Conservation (phyloP, 805 yeast genomes). For the Lipomyces mesembrius region DNA sequence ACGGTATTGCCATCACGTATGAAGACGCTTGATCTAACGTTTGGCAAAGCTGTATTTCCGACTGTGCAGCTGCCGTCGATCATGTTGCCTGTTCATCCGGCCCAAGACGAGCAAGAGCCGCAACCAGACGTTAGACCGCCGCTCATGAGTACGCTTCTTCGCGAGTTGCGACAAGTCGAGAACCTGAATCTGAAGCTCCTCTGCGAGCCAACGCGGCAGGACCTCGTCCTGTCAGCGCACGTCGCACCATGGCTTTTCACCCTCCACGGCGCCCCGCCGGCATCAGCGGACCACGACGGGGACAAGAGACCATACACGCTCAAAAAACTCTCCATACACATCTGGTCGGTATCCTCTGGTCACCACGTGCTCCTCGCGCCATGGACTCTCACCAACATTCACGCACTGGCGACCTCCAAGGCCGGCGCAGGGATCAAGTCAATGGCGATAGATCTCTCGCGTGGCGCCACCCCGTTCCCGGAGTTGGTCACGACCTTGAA, state of each 20-base stretch:
- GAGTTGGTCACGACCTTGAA: slow-evolving; percentile 22
- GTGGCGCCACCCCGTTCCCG: slow-evolving; percentile 18
- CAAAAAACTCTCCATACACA: slow-evolving; percentile 31
- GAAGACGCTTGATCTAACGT: slow-evolving; percentile 29
- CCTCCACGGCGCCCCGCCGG: not conserved
- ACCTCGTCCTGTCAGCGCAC: slow-evolving; percentile 16
- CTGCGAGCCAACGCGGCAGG: slow-evolving; percentile 25
- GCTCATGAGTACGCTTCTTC: slow-evolving; percentile 24
- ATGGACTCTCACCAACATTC: slow-evolving; percentile 26
- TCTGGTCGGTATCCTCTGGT: slow-evolving; percentile 31
- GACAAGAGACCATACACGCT: not conserved
- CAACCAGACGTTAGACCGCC: slow-evolving; percentile 15
- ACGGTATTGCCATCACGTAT: slow-evolving; percentile 20
- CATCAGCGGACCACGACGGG: not conserved
- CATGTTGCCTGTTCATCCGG: not conserved
- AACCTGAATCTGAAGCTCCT: slow-evolving; percentile 27
- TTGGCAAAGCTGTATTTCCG: slow-evolving; percentile 24
- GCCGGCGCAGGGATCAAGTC: slow-evolving; percentile 18
- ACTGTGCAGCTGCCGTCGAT: slow-evolving; percentile 5
- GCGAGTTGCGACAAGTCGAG: slow-evolving; percentile 25
- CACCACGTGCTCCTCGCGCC: slow-evolving; percentile 30
- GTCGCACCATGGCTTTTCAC: slow-evolving; percentile 30
- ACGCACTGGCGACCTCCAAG: slow-evolving; percentile 15
- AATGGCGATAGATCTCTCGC: slow-evolving; percentile 32
- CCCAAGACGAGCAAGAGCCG: not conserved